Evolutionary conservation across 176 grass and related monocot genomes (phyloP), one percentile per base, ranked within the genome.

Genomic region (Juncus inflexus): DNA sequence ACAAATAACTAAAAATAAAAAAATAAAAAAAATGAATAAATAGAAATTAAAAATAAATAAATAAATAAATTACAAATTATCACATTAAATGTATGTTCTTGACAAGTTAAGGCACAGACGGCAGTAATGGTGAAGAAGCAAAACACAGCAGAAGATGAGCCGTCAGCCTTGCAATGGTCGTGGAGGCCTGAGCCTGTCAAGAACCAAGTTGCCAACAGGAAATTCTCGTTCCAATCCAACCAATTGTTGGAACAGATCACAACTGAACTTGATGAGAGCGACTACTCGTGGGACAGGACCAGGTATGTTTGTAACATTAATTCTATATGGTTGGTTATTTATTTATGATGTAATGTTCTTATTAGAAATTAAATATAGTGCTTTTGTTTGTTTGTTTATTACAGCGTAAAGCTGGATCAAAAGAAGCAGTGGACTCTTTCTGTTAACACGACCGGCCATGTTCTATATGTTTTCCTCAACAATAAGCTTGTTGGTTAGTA

Each of bases 221-320:
- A 43, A 15, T 42, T n/a, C 1, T 28, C 50, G 3, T 82, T 76
- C 16, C 67, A 55, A 65, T 61, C 35, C 12, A 77, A 72, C 42
- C 55, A 72, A 38, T 73, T 82, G 9, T 72, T 77, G 60, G 80
- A 82, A 19, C 80, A 82, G 51, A 66, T 77, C 50, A 39, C 39
- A 4, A 76, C 84, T 0, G 66, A 72, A 0, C 12, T 70, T 12
- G 91, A 90, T 55, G 76, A 83, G 58, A 96, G 87, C 37, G 91
- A 96, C 54, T 96, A 96, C 74, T 42, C 90, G 36, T 96, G 91
- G 87, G 90, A 96, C 54, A 80, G 66, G 40, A 96, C 91, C 51
- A 87, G 83, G 90, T 84, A 80, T 38, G 4, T n/a, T 69, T 1
- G 3, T 3, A 57, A 42, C 47, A 40, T 6, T 50, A n/a, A 3